These are phyloP conservation scores for Phytophthora crassamura DNA, from an alignment of 352 stramenopile species.

Conservation along the genomic window DNA sequence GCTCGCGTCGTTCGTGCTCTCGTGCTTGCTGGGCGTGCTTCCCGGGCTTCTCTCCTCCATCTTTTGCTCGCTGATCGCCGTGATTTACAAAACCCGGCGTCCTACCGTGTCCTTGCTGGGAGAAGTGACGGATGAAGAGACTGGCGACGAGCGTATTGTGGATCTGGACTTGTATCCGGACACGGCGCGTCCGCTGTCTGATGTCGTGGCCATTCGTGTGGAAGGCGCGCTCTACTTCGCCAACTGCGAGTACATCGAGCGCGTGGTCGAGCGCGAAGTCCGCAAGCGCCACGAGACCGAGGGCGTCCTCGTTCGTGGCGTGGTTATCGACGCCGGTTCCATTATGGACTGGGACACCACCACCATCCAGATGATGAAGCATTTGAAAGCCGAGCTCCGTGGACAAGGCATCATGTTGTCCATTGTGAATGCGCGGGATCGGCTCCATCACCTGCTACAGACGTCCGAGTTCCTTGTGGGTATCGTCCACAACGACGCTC, in stretches of 20 bases:
- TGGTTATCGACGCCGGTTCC: slow-evolving; percentile 76
- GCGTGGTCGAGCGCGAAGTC: slow-evolving; percentile 53
- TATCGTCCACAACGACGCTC: slow-evolving; percentile 64
- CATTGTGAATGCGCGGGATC: slow-evolving; percentile 81
- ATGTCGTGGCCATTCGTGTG: slow-evolving; percentile 66
- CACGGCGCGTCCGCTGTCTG: slow-evolving; percentile 35
- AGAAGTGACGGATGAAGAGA: slow-evolving; percentile 44
- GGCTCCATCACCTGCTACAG: slow-evolving; percentile 67
- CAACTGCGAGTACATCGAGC: slow-evolving; percentile 69
- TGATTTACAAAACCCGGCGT: slow-evolving; percentile 74
- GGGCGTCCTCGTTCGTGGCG: slow-evolving; percentile 50
- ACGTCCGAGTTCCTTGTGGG: slow-evolving; percentile 71
- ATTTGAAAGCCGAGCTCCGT: slow-evolving; percentile 67
- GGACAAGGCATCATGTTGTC: slow-evolving; percentile 66
- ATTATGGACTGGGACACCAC: slow-evolving; percentile 89
- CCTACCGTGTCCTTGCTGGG: slow-evolving; percentile 54
- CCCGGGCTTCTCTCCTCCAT: slow-evolving; percentile 59
- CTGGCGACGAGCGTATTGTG: slow-evolving; percentile 49
- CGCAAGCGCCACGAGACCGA: slow-evolving; percentile 46
- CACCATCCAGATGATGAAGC: slow-evolving; percentile 89
- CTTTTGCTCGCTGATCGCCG: slow-evolving; percentile 60
- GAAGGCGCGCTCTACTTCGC: slow-evolving; percentile 79
- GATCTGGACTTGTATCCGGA: slow-evolving; percentile 37
- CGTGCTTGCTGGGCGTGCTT: slow-evolving; percentile 56
- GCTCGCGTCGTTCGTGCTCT: slow-evolving; percentile 54